A percentile compares a stretch with the other conserved stretches of the same genome.
These are phyloP conservation scores for Didymella segeticola DNA, from an alignment of 2,329 filamentous ascomycete species.

Conservation along the genomic window DNA sequence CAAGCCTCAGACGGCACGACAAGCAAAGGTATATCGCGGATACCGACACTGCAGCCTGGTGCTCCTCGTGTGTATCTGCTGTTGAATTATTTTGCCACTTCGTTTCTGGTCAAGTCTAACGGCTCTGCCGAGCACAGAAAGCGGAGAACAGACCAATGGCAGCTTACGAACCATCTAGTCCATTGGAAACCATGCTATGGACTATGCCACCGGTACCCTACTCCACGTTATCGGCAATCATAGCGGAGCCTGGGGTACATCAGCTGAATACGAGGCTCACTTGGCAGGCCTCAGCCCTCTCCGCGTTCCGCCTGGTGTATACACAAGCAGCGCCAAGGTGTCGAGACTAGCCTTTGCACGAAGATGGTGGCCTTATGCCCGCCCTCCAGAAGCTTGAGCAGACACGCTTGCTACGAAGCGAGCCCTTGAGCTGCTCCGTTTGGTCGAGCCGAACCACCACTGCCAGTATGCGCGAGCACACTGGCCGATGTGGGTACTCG, in stretches of 20 bases:
- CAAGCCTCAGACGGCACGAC: neutral
- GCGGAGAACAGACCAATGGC: neutral
- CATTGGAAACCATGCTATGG: neutral
- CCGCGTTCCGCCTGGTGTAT: constrained; percentile 3
- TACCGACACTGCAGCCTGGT: neutral
- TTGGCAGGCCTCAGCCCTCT: constrained; percentile 19
- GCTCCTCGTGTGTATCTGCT: neutral
- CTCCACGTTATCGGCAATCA: constrained; percentile 2
- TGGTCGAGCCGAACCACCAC: constrained; percentile 1
- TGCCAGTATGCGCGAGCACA: neutral
- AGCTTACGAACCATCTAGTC: too few relatives aligned
- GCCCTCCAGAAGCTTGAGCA: constrained; percentile 8
- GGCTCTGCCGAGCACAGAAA: neutral
- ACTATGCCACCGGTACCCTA: neutral
- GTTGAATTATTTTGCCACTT: neutral
- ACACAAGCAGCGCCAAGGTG: constrained; percentile 12
- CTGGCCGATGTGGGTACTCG: constrained; percentile 1
- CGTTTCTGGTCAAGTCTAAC: neutral
- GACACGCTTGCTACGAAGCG: neutral
- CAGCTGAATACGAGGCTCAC: constrained; percentile 2
- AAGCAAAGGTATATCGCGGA: neutral
- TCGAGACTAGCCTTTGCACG: constrained; percentile 15
- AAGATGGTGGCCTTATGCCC: neutral
- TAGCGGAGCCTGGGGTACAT: neutral
- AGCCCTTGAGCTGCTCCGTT: constrained; percentile 6